Conservation (phyloP, 306 rosid genomes). For the Trichosanthes cucumerina region DNA sequence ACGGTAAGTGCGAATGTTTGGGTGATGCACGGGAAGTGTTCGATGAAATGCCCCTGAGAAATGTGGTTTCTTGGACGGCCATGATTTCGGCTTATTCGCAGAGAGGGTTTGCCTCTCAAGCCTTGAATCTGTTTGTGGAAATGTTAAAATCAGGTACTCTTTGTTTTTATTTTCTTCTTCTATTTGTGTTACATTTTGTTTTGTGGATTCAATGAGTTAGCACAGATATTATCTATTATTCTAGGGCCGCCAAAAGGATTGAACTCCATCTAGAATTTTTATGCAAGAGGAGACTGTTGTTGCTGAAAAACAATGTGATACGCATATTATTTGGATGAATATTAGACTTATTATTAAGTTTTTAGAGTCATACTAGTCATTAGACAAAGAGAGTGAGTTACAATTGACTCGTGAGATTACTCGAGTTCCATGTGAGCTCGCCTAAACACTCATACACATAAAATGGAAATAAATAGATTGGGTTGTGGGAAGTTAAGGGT, state of each 20-base stretch:
- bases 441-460: background rate
- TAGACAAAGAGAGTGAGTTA: background rate
- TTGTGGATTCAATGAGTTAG: background rate
- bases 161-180: background rate
- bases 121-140: slow-evolving; percentile 50
- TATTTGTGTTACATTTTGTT: background rate
- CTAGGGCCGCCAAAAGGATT: background rate
- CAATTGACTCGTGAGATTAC: background rate
- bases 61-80: slow-evolving; percentile 88
- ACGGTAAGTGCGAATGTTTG: slow-evolving; percentile 38
- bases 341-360: background rate
- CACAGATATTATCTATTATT: background rate
- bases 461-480: background rate
- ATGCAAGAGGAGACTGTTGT: background rate
- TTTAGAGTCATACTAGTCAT: background rate
- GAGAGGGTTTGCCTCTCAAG: slow-evolving; percentile 50
- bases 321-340: background rate
- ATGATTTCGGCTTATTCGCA: slow-evolving; percentile 76
- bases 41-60: slow-evolving; percentile 59
- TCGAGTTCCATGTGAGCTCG: background rate
- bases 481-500: background rate
- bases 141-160: slow-evolving; percentile 71
- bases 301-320: background rate
- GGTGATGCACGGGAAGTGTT: slow-evolving; percentile 46
- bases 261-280: background rate